Evolutionary conservation across 1,284 basidiomycete genomes (phyloP).

Genomic region (Naganishia sp.): DNA sequence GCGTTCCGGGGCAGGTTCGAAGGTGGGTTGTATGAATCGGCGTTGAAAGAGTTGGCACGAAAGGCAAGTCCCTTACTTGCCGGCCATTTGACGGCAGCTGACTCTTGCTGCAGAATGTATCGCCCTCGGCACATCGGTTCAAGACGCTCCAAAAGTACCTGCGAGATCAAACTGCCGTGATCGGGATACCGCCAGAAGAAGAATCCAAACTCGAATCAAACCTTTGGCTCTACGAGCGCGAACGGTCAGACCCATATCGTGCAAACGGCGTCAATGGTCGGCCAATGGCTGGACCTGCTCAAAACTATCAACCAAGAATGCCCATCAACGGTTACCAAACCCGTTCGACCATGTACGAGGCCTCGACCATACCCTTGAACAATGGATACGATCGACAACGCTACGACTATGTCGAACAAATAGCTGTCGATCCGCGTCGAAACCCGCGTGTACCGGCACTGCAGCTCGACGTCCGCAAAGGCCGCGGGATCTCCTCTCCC

Average conservation of each 20-base stretch:
- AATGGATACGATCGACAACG: not conserved
- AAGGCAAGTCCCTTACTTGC: conserved; percentile 62
- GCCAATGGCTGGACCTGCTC: not conserved
- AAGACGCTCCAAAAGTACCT: conserved; percentile 58
- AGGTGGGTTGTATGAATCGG: conserved; percentile 72
- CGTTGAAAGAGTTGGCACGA: conserved; percentile 81
- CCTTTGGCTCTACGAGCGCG: conserved; percentile 2
- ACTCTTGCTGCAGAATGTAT: conserved; percentile 52
- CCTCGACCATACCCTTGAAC: not conserved
- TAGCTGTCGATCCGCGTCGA: not conserved
- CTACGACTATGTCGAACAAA: not conserved
- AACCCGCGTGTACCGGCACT: conserved; percentile 3
- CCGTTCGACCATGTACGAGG: conserved; percentile 32
- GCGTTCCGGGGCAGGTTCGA: conserved; percentile 60
- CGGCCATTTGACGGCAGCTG: not conserved
- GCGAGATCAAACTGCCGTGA: conserved; percentile 56
- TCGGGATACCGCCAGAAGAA: conserved; percentile 24
- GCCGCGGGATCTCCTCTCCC: conserved; percentile 43
- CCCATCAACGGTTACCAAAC: not conserved
- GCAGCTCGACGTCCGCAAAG: conserved; percentile 49
- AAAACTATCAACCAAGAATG: not conserved
- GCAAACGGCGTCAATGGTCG: not conserved
- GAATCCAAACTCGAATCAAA: conserved; percentile 5
- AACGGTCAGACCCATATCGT: not conserved
- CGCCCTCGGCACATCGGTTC: conserved; percentile 58